phyloP scores from a whole-genome alignment of 192 early-diverging fungal species.

The Gryganskiella cystojenkinii region DNA sequence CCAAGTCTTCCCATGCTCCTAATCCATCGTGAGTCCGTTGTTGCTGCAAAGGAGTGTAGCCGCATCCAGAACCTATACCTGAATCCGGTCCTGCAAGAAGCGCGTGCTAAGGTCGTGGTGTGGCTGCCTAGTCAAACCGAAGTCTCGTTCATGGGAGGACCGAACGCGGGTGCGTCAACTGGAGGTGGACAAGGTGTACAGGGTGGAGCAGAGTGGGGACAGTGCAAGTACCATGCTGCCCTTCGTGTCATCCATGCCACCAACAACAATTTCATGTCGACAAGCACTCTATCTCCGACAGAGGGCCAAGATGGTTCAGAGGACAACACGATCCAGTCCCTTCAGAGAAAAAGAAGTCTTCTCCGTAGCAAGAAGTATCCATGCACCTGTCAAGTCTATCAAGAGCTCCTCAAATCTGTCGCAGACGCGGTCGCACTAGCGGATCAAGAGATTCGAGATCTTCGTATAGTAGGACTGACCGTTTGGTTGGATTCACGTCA shows the following conservation, averaged over 20 bases:
- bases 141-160: constrained; percentile 22
- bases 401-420: constrained; percentile 18
- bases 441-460: constrained; percentile 32
- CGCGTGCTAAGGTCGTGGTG: constrained; percentile 8
- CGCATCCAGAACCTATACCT: constrained; percentile 22
- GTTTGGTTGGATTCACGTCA: constrained; percentile 40
- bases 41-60: constrained; percentile 21
- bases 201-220: background rate
- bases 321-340: no score
- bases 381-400: constrained; percentile 21
- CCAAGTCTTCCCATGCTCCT: constrained; percentile 25
- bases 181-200: background rate
- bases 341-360: background rate
- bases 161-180: background rate
- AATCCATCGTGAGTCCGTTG: constrained; percentile 27
- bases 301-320: no score
- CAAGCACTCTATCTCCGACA: no score
- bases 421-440: constrained; percentile 30
- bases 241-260: background rate
- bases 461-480: constrained; percentile 19
- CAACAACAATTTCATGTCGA: no score
- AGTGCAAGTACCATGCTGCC: constrained; percentile 12
- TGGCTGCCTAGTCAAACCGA: constrained; percentile 45
- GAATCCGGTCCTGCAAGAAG: constrained; percentile 20
- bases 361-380: background rate